Evolutionary conservation across 306 rosid species (phyloP).

Genomic region (Purshia tridentata): DNA sequence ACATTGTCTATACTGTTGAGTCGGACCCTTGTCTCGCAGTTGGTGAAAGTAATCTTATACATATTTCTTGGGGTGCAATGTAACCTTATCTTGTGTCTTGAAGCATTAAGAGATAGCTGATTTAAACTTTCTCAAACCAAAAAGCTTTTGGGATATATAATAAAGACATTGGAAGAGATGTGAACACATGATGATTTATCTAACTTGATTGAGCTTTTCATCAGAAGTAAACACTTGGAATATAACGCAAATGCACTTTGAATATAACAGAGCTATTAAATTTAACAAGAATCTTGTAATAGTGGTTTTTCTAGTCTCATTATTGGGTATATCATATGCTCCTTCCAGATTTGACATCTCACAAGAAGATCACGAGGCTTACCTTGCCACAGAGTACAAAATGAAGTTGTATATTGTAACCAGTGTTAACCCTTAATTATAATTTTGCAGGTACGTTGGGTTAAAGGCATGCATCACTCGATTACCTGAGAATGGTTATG

Average conservation of each 20-base stretch:
- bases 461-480: conserved; percentile 69
- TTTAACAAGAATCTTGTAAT: background rate
- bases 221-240: background rate
- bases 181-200: background rate
- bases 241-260: background rate
- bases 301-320: background rate
- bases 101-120: background rate
- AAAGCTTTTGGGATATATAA: background rate
- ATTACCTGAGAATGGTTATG: conserved; percentile 61
- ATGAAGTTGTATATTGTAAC: background rate
- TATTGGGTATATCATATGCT: background rate
- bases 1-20: background rate
- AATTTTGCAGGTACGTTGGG: conserved; percentile 57
- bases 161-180: background rate
- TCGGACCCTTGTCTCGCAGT: background rate
- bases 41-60: background rate
- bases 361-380: background rate
- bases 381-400: background rate
- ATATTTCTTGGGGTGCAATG: background rate
- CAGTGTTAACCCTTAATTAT: background rate
- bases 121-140: background rate
- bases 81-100: background rate
- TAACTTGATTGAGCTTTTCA: background rate
- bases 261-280: background rate
- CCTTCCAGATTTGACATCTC: background rate